These are phyloP conservation scores for Aspergillus sclerotiicarbonarius DNA, from an alignment of 495 filamentous ascomycete genomes.

Conservation along the genomic window DNA sequence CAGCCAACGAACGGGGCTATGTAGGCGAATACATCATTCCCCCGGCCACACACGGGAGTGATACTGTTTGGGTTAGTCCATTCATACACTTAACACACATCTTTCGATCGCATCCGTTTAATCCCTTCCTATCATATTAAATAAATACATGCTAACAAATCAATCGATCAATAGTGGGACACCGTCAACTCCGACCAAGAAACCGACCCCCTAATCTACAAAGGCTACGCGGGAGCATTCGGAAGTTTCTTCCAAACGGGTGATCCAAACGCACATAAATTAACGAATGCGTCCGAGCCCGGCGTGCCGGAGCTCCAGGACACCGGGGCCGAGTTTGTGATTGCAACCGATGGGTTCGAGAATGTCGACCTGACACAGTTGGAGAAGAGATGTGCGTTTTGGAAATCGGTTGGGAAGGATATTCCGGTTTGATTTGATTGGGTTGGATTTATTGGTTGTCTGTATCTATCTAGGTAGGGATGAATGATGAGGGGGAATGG, in stretches of 20 bases:
- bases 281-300: slow-evolving; percentile 44
- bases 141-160: not conserved
- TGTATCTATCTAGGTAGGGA: not conserved
- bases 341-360: slow-evolving; percentile 42
- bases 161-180: slow-evolving; percentile 48
- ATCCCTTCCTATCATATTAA: too few relatives aligned
- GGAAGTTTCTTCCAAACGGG: slow-evolving; percentile 60
- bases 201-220: slow-evolving; percentile 51
- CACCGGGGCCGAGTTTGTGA: slow-evolving; percentile 50
- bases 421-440: slow-evolving; percentile 33
- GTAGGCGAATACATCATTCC: slow-evolving; percentile 58
- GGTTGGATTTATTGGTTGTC: not conserved
- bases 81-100: too few relatives aligned
- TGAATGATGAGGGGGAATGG: not conserved
- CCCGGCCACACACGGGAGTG: slow-evolving; percentile 58
- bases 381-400: slow-evolving; percentile 52
- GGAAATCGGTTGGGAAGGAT: slow-evolving; percentile 42
- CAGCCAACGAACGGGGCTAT: slow-evolving; percentile 44
- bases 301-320: slow-evolving; percentile 43
- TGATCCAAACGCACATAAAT: slow-evolving; percentile 56
- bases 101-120: too few relatives aligned
- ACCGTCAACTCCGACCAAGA: slow-evolving; percentile 52
- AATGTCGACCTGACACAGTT: slow-evolving; percentile 36
- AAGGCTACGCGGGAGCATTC: slow-evolving; percentile 58
- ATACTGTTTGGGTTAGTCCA: slow-evolving; percentile 55